A percentile compares a stretch with the other conserved stretches of the same genome.
phyloP scores from a whole-genome alignment of 163 green algal species.

The Prototheca wickerhamii region DNA sequence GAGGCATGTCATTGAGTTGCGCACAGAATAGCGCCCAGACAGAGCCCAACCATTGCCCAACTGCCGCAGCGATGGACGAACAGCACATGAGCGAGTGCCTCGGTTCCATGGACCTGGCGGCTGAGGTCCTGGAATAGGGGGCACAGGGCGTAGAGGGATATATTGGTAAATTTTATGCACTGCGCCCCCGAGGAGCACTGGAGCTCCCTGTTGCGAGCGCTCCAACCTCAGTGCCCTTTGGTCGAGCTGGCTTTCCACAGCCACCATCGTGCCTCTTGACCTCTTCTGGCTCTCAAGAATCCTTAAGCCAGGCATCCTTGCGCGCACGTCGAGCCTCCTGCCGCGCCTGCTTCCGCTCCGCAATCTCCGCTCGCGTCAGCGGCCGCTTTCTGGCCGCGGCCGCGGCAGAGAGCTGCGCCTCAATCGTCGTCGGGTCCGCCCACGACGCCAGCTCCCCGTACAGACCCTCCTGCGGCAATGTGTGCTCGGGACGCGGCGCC shows the following conservation, averaged over 20 bases:
- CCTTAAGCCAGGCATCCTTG: neutral
- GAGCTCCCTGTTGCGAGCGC: too few relatives aligned
- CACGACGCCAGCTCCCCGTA: constrained; percentile 4
- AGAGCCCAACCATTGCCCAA: neutral
- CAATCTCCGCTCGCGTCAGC: neutral
- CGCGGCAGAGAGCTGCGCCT: neutral
- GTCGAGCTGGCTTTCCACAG: too few relatives aligned
- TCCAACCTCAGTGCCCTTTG: too few relatives aligned
- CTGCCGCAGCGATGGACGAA: neutral
- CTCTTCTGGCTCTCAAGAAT: neutral
- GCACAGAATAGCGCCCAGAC: too few relatives aligned
- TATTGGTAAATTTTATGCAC: too few relatives aligned
- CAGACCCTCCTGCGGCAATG: constrained; percentile 2
- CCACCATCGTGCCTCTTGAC: too few relatives aligned
- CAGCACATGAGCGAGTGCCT: neutral
- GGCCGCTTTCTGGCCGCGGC: neutral
- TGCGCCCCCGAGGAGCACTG: too few relatives aligned
- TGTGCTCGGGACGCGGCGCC: too few relatives aligned
- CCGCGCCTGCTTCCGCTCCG: neutral
- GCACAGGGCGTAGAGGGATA: neutral
- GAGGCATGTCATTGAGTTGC: too few relatives aligned
- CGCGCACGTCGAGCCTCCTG: constrained; percentile 3
- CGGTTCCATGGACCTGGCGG: constrained; percentile 1
- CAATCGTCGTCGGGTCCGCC: neutral
- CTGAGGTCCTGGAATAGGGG: neutral